These are phyloP conservation scores for Tephrocybe sp. DNA, from an alignment of 768 basidiomycete species.

Conservation along the genomic window DNA sequence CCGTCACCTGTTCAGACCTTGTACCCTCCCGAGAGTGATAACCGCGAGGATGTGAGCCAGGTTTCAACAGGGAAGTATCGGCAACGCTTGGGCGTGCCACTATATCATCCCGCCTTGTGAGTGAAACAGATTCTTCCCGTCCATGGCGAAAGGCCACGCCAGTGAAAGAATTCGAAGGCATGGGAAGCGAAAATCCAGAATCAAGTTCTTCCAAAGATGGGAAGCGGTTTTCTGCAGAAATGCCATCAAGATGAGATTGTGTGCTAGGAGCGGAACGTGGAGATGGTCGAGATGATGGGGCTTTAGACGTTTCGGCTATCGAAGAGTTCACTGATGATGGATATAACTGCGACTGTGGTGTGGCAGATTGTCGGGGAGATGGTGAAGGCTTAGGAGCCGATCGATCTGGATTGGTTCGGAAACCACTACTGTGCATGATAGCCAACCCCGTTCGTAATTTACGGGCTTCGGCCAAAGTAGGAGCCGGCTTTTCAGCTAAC, in stretches of 20 bases:
- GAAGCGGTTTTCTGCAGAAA: constrained; percentile 71
- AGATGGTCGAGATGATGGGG: constrained; percentile 30
- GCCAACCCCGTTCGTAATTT: constrained; percentile 72
- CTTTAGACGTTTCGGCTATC: constrained; percentile 24
- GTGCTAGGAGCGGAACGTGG: constrained; percentile 31
- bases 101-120: constrained; percentile 11
- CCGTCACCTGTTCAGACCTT: constrained; percentile 59
- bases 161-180: constrained; percentile 6
- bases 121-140: constrained; percentile 11
- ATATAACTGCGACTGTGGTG: constrained; percentile 26
- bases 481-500: constrained; percentile 45
- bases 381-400: constrained; percentile 32
- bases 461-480: constrained; percentile 76
- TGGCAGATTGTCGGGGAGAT: constrained; percentile 29
- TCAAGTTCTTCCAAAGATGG: constrained; percentile 88
- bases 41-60: constrained; percentile 19
- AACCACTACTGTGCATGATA: constrained; percentile 38
- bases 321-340: constrained; percentile 31
- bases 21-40: constrained; percentile 35
- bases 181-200: constrained; percentile 41
- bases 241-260: constrained; percentile 34
- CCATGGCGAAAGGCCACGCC: constrained; percentile 8
- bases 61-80: constrained; percentile 20
- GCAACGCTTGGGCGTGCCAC: neutral
- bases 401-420: constrained; percentile 30